Evolutionary conservation across 1,284 basidiomycete species (phyloP).

Genomic region (Abortiporus biennis): DNA sequence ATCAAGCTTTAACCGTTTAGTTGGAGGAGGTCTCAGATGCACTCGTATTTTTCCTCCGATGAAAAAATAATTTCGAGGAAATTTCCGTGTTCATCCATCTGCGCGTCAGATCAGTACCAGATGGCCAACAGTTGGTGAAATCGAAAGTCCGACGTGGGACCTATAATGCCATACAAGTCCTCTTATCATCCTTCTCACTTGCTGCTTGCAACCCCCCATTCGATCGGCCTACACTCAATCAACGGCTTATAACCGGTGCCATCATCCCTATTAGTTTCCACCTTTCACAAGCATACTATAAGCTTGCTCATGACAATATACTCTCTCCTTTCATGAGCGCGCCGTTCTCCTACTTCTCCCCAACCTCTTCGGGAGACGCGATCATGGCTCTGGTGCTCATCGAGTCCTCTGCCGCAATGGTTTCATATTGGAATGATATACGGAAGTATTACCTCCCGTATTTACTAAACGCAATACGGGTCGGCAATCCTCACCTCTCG

Average conservation of each 20-base stretch:
- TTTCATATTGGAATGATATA: constrained; percentile 47
- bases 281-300: background rate
- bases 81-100: too few species aligned
- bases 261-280: background rate
- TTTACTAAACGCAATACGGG: constrained; percentile 38
- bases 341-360: constrained; percentile 26
- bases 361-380: constrained; percentile 32
- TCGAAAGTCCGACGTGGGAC: constrained; percentile 25
- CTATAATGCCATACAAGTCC: constrained; percentile 23
- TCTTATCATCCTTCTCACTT: constrained; percentile 1
- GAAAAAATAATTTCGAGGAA: background rate
- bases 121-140: constrained; percentile 6
- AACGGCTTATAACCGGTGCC: background rate
- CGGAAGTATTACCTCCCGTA: constrained; percentile 44
- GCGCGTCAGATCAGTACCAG: constrained; percentile 4
- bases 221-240: constrained; percentile 1
- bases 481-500: constrained; percentile 12
- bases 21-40: constrained; percentile 5
- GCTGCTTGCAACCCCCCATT: background rate
- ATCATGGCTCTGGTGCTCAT: constrained; percentile 50
- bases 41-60: background rate
- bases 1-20: constrained; percentile 25
- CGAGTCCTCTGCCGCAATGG: constrained; percentile 52
- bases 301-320: background rate
- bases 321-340: constrained; percentile 17